Base-by-base conservation (phyloP, 495 filamentous ascomycete genomes). In the Penicillium crystallinum region DNA sequence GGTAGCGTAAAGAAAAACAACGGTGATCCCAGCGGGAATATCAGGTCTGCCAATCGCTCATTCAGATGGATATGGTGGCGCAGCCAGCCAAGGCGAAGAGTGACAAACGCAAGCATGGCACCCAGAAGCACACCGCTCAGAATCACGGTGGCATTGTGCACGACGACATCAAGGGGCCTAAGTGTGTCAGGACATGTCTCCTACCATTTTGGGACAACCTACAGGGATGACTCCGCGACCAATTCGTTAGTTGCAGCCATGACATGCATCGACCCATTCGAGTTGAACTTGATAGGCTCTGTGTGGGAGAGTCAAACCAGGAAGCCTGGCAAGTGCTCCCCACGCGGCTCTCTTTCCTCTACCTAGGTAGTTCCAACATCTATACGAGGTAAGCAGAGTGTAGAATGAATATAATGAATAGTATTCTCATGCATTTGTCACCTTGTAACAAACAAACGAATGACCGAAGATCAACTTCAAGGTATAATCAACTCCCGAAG, bases 41-140 rank as follows among this genome's bases (percentile, higher is more conserved):
- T 36, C 4, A n/a, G 3, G 29, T 35, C 21, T 19, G n/a, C 6
- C 30, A 19, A 15, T 23, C 12, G 27, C 2, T 18, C 12, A 0
- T 22, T 40, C 11, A 40, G 17, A 18, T 6, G 9, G 15, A 27
- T 19, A 19, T 6, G 22, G 49, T 11, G 40, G 31, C 30, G 21
- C 40, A 52, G 40, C 31, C 14, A 15, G 12, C 18, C 30, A 1
- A 45, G 21, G 9, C 29, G 21, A 18, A 4, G 29, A 44, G 29
- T 36, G 18, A 52, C 14, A 31, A 17, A 29, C 29, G 39, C 25
- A 33, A 44, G 29, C 19, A 44, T 11, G n/a, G 36, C 27, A 3
- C 22, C 27, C 0, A 52, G 11, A 35, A 45, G 21, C 49, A 45
- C 49, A 43, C 49, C 49, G 49, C 49, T 52, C 19, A 43, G 2